These are phyloP conservation scores for Orbilia brochopaga DNA, from an alignment of 2,329 filamentous ascomycete genomes.

Conservation along the genomic window DNA sequence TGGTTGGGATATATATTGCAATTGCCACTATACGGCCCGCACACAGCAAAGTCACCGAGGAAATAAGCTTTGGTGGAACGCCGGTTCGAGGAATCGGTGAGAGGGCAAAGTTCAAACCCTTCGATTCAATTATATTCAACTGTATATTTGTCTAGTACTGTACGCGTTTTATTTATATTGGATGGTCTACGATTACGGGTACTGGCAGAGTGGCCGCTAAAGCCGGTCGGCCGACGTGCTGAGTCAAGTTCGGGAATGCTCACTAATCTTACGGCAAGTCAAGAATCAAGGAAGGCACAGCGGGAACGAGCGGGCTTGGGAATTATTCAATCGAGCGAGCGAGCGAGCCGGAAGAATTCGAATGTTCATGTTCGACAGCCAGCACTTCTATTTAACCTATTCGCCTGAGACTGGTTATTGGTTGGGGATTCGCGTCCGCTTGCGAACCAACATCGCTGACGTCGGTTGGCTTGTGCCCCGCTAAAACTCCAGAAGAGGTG, in stretches of 20 bases:
- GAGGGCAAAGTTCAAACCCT: neutral
- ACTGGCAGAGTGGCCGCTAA: neutral
- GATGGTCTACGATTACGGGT: too few species aligned
- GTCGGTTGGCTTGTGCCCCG: too few species aligned
- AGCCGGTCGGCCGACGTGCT: slow-evolving; percentile 2
- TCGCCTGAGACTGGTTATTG: neutral
- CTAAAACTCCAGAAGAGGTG: neutral
- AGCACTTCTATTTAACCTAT: neutral
- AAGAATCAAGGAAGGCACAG: slow-evolving; percentile 14
- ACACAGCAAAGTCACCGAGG: slow-evolving; percentile 14
- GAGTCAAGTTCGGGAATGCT: slow-evolving; percentile 31
- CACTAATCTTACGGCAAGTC: slow-evolving; percentile 45
- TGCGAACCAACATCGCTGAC: slow-evolving; percentile 35
- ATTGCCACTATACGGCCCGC: slow-evolving; percentile 7
- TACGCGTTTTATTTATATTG: neutral
- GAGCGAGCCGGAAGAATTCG: neutral
- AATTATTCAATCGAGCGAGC: neutral
- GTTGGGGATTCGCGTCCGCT: slow-evolving; percentile 7
- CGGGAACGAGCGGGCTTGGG: slow-evolving; percentile 1
- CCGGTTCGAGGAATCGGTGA: slow-evolving; percentile 8
- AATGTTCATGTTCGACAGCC: too few species aligned
- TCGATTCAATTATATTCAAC: neutral
- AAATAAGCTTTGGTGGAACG: slow-evolving; percentile 38
- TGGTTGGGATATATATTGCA: neutral
- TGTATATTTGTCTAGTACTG: slow-evolving; percentile 6